Base-by-base conservation (phyloP, 179 eudicot genomes). In the Beta macrorhiza region DNA sequence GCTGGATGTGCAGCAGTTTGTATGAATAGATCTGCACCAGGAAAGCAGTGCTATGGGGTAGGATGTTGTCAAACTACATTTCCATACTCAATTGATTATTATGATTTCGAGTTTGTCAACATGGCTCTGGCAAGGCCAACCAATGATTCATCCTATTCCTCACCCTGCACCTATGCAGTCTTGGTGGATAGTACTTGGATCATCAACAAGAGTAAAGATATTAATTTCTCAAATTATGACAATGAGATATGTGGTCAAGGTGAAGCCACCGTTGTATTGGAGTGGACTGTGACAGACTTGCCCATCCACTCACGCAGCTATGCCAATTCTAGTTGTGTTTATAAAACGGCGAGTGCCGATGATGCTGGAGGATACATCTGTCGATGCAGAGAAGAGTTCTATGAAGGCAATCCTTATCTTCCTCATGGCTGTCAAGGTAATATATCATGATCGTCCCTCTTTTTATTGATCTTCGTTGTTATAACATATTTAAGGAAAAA, bases 371-470 rank as follows among this genome's bases (percentile, higher is more conserved):
- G 83, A 58, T 81, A 75, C 14, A 67, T 70, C 1, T 71, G 80
- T 59, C 64, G 42, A 12, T 81, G 80, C 49, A 81, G 56, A 74
- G 58, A 51, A 12, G 83, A 81, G 19, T 81, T 62, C 17, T 67
- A 74, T 80, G 44, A 74, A 64, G 83, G 83, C 53, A 80, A 80
- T 65, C 78, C 78, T 42, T 80, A 80, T 80, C 74, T 80, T 53
- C 67, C 83, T 5, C 3, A 63, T 19, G 74, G 83, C 1, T 74
- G 74, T 44, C 83, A 74, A 80, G 78, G 83, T 80, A 74, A 20
- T 17, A 29, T 63, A 4, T 49, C 44, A 37, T 42, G 58, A 17
- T 2, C n/a, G n/a, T 25, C 57, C 8, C 55, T 51, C 4, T 53
- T 20, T 20, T 17, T 17, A 17, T 51, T 52, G 44, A 29, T 29